Evolutionary conservation across 129 eudicot genomes (phyloP).

Genomic region (Helianthus tuberosus): DNA sequence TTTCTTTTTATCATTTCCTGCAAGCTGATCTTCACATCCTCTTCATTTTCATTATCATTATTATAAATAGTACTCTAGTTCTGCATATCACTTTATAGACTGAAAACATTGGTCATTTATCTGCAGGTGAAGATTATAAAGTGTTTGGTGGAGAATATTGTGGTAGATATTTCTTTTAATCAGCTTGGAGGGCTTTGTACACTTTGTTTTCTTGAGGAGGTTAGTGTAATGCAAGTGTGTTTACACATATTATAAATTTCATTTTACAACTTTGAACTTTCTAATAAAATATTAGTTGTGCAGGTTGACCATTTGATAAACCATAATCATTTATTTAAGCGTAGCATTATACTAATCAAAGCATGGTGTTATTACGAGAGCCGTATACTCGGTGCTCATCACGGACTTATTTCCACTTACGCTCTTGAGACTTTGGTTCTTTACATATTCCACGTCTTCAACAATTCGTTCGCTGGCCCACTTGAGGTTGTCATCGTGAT

Average conservation of each 20-base stretch:
- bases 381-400: slow-evolving; percentile 95
- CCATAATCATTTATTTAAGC: slow-evolving; percentile 89
- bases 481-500: slow-evolving; percentile 68
- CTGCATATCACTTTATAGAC: no score
- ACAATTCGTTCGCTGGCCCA: slow-evolving; percentile 87
- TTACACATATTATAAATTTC: not conserved
- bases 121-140: slow-evolving; percentile 92
- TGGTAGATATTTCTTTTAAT: slow-evolving; percentile 96
- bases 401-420: slow-evolving; percentile 95
- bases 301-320: slow-evolving; percentile 89
- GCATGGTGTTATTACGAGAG: slow-evolving; percentile 99
- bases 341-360: slow-evolving; percentile 93
- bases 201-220: slow-evolving; percentile 98
- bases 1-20: no score
- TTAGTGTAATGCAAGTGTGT: slow-evolving; percentile 32
- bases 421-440: slow-evolving; percentile 96
- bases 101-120: not conserved
- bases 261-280: not conserved
- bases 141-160: slow-evolving; percentile 96
- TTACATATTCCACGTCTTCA: slow-evolving; percentile 93
- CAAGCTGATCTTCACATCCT: no score
- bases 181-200: slow-evolving; percentile 99
- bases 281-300: slow-evolving; percentile 20
- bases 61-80: no score
- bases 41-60: no score